Evolutionary conservation across 1,284 basidiomycete species (phyloP), one percentile per base, ranked within the genome.

Genomic region (Cryptococcus sp.): DNA sequence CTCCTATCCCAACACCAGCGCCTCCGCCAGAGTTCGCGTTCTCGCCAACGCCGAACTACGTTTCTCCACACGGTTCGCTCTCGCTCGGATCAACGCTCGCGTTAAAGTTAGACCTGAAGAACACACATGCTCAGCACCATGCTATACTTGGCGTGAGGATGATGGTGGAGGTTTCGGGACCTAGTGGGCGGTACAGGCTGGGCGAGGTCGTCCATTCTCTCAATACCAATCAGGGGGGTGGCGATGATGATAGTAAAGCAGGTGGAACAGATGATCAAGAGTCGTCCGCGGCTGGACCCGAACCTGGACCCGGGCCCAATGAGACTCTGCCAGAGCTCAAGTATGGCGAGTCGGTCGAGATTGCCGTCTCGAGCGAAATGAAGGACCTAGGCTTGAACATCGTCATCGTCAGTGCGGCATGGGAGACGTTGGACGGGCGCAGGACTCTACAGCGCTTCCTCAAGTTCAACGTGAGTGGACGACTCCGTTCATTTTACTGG

Each of bases 381-480:
- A 73, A 72, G 44, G 76, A 79, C 59, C 53, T 78, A 17, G 75
- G 74, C 13, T 23, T 71, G 56, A 72, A 74, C 41, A 67, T 78
- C 7, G 45, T 78, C 53, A 76, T 77, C 22, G 65, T 66, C 53
- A 68, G 64, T 46, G 72, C 76, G 0, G 76, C 74, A 20, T 78
- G 76, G 70, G 76, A 75, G 61, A 77, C 81, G 0, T 77, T 80
- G n/a, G 86, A 88, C 69, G 83, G 86, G 3, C 78, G 88, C 35
- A 85, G 88, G 71, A 87, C 86, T 38, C 90, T 93, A 72, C 84
- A 88, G 60, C 90, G 92, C 72, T 93, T 90, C 78, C 90, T 92
- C 80, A 93, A 91, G 75, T 93, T 93, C 75, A 85, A 84, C 42
- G 91, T 91, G 71, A 74, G 88, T 84, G 16, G 5, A 45, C 1